Base-by-base conservation (phyloP, 2,329 filamentous ascomycete species). In the Fusarium sp. region DNA sequence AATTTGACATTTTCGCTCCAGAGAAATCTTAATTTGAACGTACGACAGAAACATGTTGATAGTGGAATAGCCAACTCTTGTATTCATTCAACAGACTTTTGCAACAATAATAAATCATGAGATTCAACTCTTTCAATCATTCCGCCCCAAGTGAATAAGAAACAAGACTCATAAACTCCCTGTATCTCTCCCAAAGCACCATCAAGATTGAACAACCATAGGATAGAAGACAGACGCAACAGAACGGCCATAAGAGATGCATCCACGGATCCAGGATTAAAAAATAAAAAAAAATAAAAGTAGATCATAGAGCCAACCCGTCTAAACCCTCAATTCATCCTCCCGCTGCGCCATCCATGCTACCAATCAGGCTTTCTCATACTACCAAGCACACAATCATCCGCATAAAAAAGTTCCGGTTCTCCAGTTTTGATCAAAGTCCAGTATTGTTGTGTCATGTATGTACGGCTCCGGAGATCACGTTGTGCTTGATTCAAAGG, bases 71-170 rank as follows among this genome's bases (percentile, higher is more conserved):
- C 25, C 54, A 61, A 57, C 39, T 55, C 41, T 70, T 72, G 45
- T 55, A 72, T 70, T 72, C 41, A 65, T 54, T 59, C 44, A 35
- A 61, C 58, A 70, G 47, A 66, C 69, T 72, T 72, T 71, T 72
- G 45, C 58, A 65, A 60, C 52, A 42, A 50, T 46, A 27, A 29
- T 36, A 65, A 25, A 56, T 41, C 38, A 45, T 56, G 29, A 54
- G n/a, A 50, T 33, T 29, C 50, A 46, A 45, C 25, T 50, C 54
- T 42, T 36, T 36, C 44, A 38, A n/a, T 29, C 45, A 56, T 33
- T 52, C 27, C 15, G 36, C 31, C 25, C 35, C 44, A 46, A 22
- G 25, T 29, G 29, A 35, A 46, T 35, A 33, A 59, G 31, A 3
- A 42, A 49, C 31, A 49, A 29, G 38, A 25, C 41, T 47, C 69